These are phyloP conservation scores for Solanum clarkiae DNA, from an alignment of 257 asterid genomes.

Conservation along the genomic window DNA sequence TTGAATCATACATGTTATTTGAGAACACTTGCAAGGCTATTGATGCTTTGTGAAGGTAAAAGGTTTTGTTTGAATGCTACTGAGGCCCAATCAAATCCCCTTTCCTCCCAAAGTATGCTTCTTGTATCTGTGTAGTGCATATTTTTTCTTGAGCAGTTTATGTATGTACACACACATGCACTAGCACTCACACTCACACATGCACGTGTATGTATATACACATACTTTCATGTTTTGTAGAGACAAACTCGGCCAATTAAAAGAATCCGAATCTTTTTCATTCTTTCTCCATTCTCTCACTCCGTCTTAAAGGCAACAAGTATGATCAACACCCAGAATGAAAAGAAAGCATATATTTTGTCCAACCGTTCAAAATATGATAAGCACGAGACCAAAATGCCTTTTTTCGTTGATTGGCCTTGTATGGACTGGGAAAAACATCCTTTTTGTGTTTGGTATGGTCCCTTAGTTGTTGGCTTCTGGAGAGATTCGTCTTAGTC, in stretches of 20 bases:
- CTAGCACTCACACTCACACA: neutral
- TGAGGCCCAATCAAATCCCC: neutral
- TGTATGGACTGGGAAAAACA: neutral
- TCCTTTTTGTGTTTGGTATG: neutral
- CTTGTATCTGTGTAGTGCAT: neutral
- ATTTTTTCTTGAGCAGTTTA: neutral
- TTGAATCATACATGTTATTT: neutral
- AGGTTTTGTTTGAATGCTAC: neutral
- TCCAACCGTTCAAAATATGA: neutral
- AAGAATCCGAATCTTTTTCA: neutral
- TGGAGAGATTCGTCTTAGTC: neutral
- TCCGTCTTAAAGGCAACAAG: neutral
- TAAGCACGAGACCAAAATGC: neutral
- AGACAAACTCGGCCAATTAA: neutral
- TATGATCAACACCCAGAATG: neutral
- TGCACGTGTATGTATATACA: no score
- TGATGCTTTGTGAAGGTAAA: neutral
- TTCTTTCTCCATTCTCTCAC: neutral
- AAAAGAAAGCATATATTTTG: neutral
- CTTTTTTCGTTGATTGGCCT: neutral
- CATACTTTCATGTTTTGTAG: neutral
- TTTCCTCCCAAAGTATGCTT: neutral
- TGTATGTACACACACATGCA: neutral
- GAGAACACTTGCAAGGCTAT: neutral
- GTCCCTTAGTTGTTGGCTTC: neutral